Evolutionary conservation across 305 asterid species (phyloP).

Genomic region (Plantago coronopus): DNA sequence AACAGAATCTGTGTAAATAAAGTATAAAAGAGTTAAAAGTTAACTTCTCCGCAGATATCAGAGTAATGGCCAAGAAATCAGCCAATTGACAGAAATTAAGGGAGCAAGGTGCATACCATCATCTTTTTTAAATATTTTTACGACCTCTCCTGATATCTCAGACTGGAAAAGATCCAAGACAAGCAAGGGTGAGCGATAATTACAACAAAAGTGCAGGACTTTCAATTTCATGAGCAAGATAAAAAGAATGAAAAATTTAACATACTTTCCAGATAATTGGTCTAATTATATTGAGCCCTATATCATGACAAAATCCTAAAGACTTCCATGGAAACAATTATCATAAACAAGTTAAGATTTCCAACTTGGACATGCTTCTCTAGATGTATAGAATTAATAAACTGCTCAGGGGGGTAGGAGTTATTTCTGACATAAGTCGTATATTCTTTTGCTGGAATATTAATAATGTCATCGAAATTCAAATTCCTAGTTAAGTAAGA

Average conservation of each 20-base stretch:
- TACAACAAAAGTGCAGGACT: neutral
- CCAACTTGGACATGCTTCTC: neutral
- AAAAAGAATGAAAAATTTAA: slow-evolving; percentile 1
- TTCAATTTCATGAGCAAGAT: slow-evolving; percentile 4
- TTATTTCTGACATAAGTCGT: neutral
- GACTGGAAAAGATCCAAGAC: slow-evolving; percentile 33
- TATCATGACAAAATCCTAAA: neutral
- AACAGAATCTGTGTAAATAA: slow-evolving; percentile 53
- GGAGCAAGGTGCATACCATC: slow-evolving; percentile 54
- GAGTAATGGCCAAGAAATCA: neutral
- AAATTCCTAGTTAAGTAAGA: too few relatives aligned
- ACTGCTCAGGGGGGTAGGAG: neutral
- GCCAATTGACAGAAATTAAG: neutral
- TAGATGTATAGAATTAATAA: neutral
- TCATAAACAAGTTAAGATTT: neutral
- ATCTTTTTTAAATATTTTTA: slow-evolving; percentile 61
- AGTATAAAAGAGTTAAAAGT: neutral
- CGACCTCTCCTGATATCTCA: slow-evolving; percentile 77
- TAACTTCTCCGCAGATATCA: neutral
- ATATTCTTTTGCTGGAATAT: too few relatives aligned
- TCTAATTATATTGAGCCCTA: neutral
- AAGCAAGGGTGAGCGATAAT: neutral
- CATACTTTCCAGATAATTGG: neutral
- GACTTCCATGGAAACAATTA: neutral
- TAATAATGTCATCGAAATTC: too few relatives aligned